These are phyloP conservation scores for Pythium sukuiense DNA, from an alignment of 352 stramenopile genomes.

Conservation along the genomic window DNA sequence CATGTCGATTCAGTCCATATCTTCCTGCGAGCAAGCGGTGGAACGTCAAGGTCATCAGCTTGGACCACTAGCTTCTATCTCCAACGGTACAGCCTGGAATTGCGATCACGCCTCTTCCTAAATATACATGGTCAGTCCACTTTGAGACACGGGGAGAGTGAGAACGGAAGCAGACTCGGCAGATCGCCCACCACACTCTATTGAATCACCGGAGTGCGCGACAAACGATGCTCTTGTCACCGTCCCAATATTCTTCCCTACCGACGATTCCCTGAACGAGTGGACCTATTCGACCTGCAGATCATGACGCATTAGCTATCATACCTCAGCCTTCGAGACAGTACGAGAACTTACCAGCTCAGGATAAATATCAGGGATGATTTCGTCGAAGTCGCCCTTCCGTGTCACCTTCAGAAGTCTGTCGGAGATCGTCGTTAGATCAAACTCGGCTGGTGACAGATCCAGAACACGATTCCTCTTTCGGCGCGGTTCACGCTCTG, in stretches of 20 bases:
- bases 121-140: slow-evolving; percentile 10
- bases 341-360: slow-evolving; percentile 21
- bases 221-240: neutral
- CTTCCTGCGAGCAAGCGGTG: neutral
- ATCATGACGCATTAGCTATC: neutral
- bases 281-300: neutral
- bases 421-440: slow-evolving; percentile 3
- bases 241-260: neutral
- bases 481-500: neutral
- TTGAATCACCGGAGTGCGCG: neutral
- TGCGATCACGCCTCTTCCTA: neutral
- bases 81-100: neutral
- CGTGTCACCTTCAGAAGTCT: slow-evolving; percentile 14
- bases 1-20: slow-evolving; percentile 19
- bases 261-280: neutral
- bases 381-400: slow-evolving; percentile 24
- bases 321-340: neutral
- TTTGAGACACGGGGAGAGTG: neutral
- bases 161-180: neutral
- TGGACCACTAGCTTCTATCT: neutral
- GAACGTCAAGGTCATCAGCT: slow-evolving; percentile 7
- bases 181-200: slow-evolving; percentile 5
- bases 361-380: slow-evolving; percentile 22
- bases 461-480: slow-evolving; percentile 15
- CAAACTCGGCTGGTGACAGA: slow-evolving; percentile 15